Base-by-base conservation (phyloP, 306 rosid species). In the Vigna angularis region DNA sequence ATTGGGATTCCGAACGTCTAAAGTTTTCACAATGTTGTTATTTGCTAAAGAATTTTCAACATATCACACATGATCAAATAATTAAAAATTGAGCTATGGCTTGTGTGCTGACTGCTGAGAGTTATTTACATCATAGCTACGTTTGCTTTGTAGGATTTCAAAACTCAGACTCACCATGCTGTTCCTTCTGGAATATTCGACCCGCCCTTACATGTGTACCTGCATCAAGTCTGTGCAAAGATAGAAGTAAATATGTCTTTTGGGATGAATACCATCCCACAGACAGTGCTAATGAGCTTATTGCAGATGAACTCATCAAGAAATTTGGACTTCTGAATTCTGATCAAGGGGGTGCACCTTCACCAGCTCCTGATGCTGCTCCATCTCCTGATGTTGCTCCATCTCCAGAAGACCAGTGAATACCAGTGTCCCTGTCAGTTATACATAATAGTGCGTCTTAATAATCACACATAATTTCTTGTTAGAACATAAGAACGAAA, bases 181-280 rank as follows among this genome's bases (percentile, higher is more conserved):
- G 99, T 85, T 90, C 99, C 9, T 93, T 95, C 49, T 90, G 97
- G 72, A 90, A 30, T 30, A 95, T 95, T 14, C 67, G 99, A 74
- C 99, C 99, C 0, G 92, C 99, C 11, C 89, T 95, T 0, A 95
- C 99, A 40, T 95, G 98, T 51, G 38, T 89, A 9, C 99, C 99
- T 2, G 97, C 94, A 51, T 95, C 99, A 55, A 75, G 67, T 36
- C 55, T 95, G 79, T 95, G 99, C 82, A 80, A 73, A 69, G 97
- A 95, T 62, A 91, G 99, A 87, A 95, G 99, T 86, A 93, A 95
- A 66, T 93, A 95, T 50, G 91, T 95, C 64, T 95, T 95, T 76
- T 95, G 98, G 99, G 99, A 95, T 66, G 99, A 95, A 74, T 95
- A 95, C 52, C 99, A 95, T 82, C 99, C 99, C 3, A 74, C 97